A percentile compares a stretch with the other conserved stretches of the same genome.
These are phyloP conservation scores for Septoria petroselini DNA, from an alignment of 2,329 filamentous ascomycete genomes.

Conservation along the genomic window DNA sequence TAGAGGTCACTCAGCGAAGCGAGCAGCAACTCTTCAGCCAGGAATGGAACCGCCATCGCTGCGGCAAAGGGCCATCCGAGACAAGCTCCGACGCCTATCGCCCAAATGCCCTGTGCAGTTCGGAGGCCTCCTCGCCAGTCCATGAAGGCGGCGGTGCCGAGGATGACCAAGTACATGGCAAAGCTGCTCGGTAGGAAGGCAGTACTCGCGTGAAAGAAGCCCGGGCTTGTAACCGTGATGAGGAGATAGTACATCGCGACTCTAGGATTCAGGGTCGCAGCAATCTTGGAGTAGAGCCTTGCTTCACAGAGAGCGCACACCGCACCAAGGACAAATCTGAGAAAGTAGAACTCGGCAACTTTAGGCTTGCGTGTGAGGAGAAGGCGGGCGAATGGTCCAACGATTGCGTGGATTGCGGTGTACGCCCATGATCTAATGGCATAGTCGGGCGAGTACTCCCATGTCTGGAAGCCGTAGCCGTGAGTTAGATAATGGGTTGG, in stretches of 20 bases:
- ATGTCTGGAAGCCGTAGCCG: slow-evolving; percentile 91
- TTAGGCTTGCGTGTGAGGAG: slow-evolving; percentile 45
- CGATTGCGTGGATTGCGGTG: slow-evolving; percentile 69
- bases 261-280: slow-evolving; percentile 71
- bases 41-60: slow-evolving; percentile 74
- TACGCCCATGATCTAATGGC: slow-evolving; percentile 96
- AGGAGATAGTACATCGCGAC: slow-evolving; percentile 83
- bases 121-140: slow-evolving; percentile 78
- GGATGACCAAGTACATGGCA: slow-evolving; percentile 88
- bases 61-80: slow-evolving; percentile 94
- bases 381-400: slow-evolving; percentile 39
- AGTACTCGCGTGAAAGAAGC: slow-evolving; percentile 87
- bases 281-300: slow-evolving; percentile 73
- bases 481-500: slow-evolving; percentile 91
- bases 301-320: slow-evolving; percentile 79
- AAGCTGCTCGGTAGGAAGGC: slow-evolving; percentile 92
- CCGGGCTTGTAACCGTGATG: slow-evolving; percentile 73
- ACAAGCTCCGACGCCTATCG: slow-evolving; percentile 81
- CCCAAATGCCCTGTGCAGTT: slow-evolving; percentile 80
- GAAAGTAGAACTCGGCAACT: slow-evolving; percentile 74
- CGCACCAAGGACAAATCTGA: slow-evolving; percentile 72
- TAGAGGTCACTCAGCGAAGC: slow-evolving; percentile 42
- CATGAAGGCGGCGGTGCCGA: slow-evolving; percentile 85
- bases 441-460: slow-evolving; percentile 96
- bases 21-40: slow-evolving; percentile 70